phyloP scores from a whole-genome alignment of 305 asterid genomes.

The Euphrasia arctica region DNA sequence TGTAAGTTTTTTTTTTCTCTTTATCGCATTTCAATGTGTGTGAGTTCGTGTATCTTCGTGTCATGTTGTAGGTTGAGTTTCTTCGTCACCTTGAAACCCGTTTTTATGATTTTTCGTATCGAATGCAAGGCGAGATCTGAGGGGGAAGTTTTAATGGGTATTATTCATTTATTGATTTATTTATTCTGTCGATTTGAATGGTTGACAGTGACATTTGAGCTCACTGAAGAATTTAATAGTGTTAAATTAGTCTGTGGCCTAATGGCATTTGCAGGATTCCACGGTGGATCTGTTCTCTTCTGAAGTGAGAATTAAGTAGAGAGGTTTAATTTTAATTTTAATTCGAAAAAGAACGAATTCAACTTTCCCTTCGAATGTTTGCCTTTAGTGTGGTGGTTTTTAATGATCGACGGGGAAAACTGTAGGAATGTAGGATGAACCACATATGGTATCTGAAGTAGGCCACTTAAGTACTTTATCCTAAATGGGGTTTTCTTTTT shows the following conservation, averaged over 20 bases:
- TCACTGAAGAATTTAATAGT: constrained; percentile 5
- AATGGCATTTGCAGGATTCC: background rate
- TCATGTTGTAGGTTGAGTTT: constrained; percentile 21
- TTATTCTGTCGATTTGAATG: constrained; percentile 24
- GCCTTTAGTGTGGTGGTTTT: no score
- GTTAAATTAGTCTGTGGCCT: background rate
- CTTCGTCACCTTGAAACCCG: constrained; percentile 6
- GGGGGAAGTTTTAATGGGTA: constrained; percentile 25
- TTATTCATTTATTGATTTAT: constrained; percentile 27
- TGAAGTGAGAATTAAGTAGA: background rate
- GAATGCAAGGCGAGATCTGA: constrained; percentile 48
- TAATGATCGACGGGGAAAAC: no score
- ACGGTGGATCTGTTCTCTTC: background rate
- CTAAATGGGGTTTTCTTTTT: no score
- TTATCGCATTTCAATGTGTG: no score
- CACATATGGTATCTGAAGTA: no score
- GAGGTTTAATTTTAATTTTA: background rate
- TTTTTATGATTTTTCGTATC: constrained; percentile 18
- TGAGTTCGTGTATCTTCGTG: constrained; percentile 6
- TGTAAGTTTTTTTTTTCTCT: constrained; percentile 29
- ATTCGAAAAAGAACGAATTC: no score
- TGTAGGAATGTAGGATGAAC: no score
- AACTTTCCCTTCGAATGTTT: no score
- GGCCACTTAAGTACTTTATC: no score
- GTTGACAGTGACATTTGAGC: constrained; percentile 4